A percentile compares a stretch with the other conserved stretches of the same genome.
Conservation (phyloP, 2,329 filamentous ascomycete species). For the Cordyceps pruinosa region DNA sequence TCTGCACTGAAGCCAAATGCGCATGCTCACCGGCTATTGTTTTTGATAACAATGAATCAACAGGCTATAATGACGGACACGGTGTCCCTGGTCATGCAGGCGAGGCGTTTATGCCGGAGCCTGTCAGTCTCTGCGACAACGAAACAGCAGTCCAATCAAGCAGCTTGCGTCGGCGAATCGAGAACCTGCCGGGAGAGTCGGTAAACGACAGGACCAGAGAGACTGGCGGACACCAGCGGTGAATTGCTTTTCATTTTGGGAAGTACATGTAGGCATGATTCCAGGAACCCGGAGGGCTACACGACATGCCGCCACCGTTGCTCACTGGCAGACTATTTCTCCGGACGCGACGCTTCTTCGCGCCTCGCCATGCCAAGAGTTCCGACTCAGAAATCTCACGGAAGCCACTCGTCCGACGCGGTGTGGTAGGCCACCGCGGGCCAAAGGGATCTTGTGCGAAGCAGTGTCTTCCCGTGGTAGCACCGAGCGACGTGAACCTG, state of each 20-base stretch:
- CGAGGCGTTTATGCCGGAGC: too few relatives aligned
- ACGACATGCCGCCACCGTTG: not conserved
- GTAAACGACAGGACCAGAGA: too few relatives aligned
- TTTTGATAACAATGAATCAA: not conserved
- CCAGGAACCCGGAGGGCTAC: not conserved
- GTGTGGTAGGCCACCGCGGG: not conserved
- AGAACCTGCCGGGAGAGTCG: too few relatives aligned
- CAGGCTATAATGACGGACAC: not conserved
- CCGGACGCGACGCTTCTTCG: too few relatives aligned
- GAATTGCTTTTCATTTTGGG: too few relatives aligned
- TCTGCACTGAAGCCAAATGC: not conserved
- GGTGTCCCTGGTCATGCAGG: not conserved
- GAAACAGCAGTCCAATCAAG: too few relatives aligned
- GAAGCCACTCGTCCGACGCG: not conserved
- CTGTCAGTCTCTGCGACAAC: too few relatives aligned
- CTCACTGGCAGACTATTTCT: not conserved
- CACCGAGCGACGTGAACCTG: not conserved
- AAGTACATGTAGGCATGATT: not conserved
- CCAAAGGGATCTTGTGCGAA: not conserved
- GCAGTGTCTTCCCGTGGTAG: not conserved
- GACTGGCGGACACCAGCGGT: too few relatives aligned
- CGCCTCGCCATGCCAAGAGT: too few relatives aligned
- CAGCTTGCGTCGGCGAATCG: too few relatives aligned
- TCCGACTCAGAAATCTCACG: not conserved
- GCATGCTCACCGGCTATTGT: not conserved